These are phyloP conservation scores for Ophiostoma himal-ulmi DNA, from an alignment of 2,329 filamentous ascomycete species.

Conservation along the genomic window DNA sequence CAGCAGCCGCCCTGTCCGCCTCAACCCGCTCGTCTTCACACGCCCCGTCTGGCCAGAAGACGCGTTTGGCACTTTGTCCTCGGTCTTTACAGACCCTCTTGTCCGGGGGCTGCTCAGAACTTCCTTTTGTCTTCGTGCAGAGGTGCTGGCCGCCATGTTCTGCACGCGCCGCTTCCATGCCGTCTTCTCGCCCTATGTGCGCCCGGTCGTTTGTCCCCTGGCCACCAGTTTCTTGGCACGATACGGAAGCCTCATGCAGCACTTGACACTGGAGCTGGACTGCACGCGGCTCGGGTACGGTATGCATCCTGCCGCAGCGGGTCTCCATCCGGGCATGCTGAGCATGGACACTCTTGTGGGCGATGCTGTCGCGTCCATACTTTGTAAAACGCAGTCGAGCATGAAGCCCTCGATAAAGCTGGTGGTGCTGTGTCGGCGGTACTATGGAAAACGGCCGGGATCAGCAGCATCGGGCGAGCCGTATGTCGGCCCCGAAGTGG, in stretches of 20 bases:
- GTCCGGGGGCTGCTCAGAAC: neutral
- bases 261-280: slow-evolving; percentile 39
- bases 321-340: slow-evolving; percentile 28
- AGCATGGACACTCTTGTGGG: slow-evolving; percentile 30
- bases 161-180: slow-evolving; percentile 36
- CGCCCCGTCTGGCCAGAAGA: slow-evolving; percentile 34
- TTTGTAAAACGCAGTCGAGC: neutral
- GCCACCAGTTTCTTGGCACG: slow-evolving; percentile 34
- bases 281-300: slow-evolving; percentile 37
- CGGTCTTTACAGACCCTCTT: slow-evolving; percentile 24
- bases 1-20: slow-evolving; percentile 18
- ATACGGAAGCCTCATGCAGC: slow-evolving; percentile 36
- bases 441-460: slow-evolving; percentile 20
- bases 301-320: slow-evolving; percentile 26
- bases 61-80: slow-evolving; percentile 33
- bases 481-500: slow-evolving; percentile 24
- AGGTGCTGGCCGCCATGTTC: slow-evolving; percentile 36
- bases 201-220: slow-evolving; percentile 32
- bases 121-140: slow-evolving; percentile 34
- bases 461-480: slow-evolving; percentile 28
- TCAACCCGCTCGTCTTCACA: slow-evolving; percentile 33
- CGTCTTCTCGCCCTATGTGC: slow-evolving; percentile 37
- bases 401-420: neutral
- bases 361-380: slow-evolving; percentile 28
- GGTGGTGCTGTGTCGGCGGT: slow-evolving; percentile 15